Conservation (phyloP, 2,329 filamentous ascomycete genomes). For the Hysterium pulicare region DNA sequence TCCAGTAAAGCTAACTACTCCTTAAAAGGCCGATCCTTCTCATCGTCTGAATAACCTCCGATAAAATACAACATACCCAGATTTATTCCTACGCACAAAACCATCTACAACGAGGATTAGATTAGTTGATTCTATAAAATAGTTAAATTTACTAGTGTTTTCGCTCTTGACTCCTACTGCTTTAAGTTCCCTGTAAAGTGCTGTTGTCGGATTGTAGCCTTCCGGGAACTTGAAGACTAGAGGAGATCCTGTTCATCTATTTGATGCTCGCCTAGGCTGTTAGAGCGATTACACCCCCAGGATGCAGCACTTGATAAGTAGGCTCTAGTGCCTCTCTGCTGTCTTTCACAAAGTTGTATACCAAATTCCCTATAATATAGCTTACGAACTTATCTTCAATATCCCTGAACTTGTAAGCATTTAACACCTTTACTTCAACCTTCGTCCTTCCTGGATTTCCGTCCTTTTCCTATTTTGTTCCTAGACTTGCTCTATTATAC, state of each 20-base stretch:
- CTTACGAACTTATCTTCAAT: neutral
- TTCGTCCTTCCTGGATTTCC: neutral
- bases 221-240: neutral
- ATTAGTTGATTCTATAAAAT: neutral
- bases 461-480: neutral
- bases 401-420: neutral
- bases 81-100: neutral
- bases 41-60: neutral
- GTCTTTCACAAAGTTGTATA: neutral
- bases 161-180: neutral
- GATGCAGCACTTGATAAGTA: neutral
- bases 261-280: neutral
- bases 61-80: neutral
- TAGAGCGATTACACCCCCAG: neutral
- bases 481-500: neutral
- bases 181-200: neutral
- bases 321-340: neutral
- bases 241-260: neutral
- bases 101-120: neutral
- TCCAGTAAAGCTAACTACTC: neutral
- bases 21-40: neutral
- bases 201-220: neutral
- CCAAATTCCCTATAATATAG: neutral
- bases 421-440: neutral
- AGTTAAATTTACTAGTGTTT: neutral